These are phyloP conservation scores for Ilex aquifolium DNA, from an alignment of 257 asterid species.

Conservation along the genomic window DNA sequence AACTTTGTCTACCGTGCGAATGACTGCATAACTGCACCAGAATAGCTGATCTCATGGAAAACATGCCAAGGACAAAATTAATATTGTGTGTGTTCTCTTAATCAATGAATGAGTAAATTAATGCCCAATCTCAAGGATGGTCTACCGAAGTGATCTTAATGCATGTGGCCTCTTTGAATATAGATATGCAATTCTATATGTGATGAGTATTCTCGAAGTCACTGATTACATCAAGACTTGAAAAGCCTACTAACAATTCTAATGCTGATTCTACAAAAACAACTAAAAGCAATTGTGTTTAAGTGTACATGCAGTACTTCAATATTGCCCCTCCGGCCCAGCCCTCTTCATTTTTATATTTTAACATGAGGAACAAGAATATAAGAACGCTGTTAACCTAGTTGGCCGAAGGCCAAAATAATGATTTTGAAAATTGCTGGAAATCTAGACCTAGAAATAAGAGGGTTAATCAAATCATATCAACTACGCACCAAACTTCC, in stretches of 20 bases:
- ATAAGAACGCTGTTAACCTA: no score
- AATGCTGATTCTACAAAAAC: conserved; percentile 4
- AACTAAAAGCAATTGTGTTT: not conserved
- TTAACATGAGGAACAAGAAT: no score
- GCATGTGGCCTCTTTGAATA: not conserved
- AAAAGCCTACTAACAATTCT: not conserved
- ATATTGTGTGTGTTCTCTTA: not conserved
- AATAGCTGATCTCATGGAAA: not conserved
- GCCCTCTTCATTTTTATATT: no score
- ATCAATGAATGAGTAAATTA: not conserved
- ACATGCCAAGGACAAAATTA: not conserved
- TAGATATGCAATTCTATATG: no score
- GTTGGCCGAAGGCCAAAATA: no score
- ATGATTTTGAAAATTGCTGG: no score
- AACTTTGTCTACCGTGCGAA: conserved; percentile 55
- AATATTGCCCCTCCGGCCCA: not conserved
- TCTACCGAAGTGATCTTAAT: not conserved
- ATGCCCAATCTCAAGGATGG: not conserved
- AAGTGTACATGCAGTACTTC: not conserved
- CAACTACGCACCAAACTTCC: no score
- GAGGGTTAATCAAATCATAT: no score
- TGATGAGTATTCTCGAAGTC: not conserved
- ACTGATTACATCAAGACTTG: no score
- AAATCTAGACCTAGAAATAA: no score
- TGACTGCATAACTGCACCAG: conserved; percentile 59